Evolutionary conservation across 441 rosid genomes (phyloP).

Genomic region (Melianthus villosus): DNA sequence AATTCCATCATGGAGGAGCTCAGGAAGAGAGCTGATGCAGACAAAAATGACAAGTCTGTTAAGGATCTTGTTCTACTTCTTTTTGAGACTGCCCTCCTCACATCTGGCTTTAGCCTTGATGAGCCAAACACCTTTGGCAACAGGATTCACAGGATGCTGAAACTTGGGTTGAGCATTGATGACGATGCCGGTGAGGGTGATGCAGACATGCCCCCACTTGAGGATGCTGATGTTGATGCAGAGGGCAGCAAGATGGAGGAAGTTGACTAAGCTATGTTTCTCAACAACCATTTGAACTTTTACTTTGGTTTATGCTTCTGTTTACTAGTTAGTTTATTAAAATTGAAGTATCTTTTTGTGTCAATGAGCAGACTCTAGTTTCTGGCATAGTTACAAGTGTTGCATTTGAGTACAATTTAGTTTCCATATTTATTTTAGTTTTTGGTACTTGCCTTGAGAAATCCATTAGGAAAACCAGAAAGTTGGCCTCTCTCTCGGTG

Average conservation of each 20-base stretch:
- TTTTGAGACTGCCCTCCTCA: conserved; percentile 45
- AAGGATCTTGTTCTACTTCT: conserved; percentile 49
- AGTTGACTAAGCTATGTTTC: conserved; percentile 26
- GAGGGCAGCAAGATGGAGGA: conserved; percentile 74
- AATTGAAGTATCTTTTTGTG: too few species aligned
- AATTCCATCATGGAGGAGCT: conserved; percentile 83
- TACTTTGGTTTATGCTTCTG: too few species aligned
- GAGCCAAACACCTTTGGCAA: conserved; percentile 57
- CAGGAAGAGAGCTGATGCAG: conserved; percentile 58
- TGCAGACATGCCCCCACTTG: conserved; percentile 42
- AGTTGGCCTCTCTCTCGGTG: too few species aligned
- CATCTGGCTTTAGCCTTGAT: conserved; percentile 54
- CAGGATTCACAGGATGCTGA: conserved; percentile 59
- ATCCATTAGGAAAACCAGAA: too few species aligned
- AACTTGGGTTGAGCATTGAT: conserved; percentile 49
- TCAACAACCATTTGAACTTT: too few species aligned
- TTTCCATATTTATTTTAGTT: too few species aligned
- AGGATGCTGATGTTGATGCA: conserved; percentile 39
- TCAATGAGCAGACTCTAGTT: too few species aligned
- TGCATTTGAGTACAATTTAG: too few species aligned
- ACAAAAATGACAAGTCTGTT: conserved; percentile 50
- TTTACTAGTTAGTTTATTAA: too few species aligned
- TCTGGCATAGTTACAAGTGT: too few species aligned
- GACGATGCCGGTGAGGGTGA: conserved; percentile 36
- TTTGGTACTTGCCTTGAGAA: too few species aligned